Evolutionary conservation across 371 early-diverging fungal species (phyloP).

Genomic region (Actinomortierella wolfii): DNA sequence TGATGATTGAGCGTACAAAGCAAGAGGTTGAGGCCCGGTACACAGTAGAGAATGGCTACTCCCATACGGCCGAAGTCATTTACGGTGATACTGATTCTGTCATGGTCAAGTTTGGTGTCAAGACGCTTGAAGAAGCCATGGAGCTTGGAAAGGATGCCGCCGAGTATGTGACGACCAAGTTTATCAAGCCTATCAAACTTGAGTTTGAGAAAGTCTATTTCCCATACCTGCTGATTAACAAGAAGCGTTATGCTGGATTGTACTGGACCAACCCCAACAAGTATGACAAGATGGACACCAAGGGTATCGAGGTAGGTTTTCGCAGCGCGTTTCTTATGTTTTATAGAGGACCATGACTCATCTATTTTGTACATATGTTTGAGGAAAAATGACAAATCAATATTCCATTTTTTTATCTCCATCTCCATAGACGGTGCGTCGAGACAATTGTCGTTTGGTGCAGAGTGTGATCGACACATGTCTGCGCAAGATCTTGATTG

Average conservation of each 20-base stretch:
- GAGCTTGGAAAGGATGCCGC: slow-evolving; percentile 89
- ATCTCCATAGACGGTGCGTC: slow-evolving; percentile 88
- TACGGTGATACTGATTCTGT: slow-evolving; percentile 99
- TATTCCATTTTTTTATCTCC: neutral
- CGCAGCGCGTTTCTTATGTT: neutral
- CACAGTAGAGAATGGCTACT: slow-evolving; percentile 85
- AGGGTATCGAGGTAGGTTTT: slow-evolving; percentile 93
- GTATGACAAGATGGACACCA: slow-evolving; percentile 97
- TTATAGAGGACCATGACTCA: neutral
- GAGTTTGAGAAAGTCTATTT: slow-evolving; percentile 99
- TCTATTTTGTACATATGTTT: too few species aligned
- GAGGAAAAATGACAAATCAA: too few species aligned
- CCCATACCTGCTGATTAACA: slow-evolving; percentile 98
- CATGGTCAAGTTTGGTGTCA: slow-evolving; percentile 98
- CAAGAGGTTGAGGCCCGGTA: slow-evolving; percentile 88
- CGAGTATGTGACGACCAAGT: slow-evolving; percentile 82
- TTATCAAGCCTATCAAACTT: slow-evolving; percentile 95
- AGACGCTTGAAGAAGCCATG: slow-evolving; percentile 87
- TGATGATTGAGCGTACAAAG: slow-evolving; percentile 97
- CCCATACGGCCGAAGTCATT: slow-evolving; percentile 92
- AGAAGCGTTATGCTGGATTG: slow-evolving; percentile 99
- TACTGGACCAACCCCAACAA: slow-evolving; percentile 95
- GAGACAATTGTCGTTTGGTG: slow-evolving; percentile 98
- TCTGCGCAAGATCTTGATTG: slow-evolving; percentile 90
- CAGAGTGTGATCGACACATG: slow-evolving; percentile 94